Percentiles rank a stretch among this genome's conserved stretches.
phyloP scores from a whole-genome alignment of 306 rosid genomes.

The Styphnolobium japonicum region DNA sequence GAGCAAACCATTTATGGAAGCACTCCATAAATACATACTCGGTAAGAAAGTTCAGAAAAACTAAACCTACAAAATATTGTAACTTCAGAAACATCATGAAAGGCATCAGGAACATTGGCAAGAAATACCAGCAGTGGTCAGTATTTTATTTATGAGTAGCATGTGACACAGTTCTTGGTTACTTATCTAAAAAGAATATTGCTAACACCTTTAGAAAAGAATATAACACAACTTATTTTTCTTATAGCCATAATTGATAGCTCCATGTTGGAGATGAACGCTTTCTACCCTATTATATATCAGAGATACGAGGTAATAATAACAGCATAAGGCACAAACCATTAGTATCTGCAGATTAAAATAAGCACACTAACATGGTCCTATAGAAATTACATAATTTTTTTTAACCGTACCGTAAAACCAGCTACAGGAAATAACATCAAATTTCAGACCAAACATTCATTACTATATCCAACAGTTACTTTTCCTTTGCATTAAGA shows the following conservation, averaged over 20 bases:
- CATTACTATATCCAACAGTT: background rate
- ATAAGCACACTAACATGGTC: background rate
- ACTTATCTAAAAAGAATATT: background rate
- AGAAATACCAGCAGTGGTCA: background rate
- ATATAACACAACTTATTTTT: background rate
- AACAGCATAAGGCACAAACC: background rate
- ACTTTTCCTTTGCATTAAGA: background rate
- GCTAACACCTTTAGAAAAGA: background rate
- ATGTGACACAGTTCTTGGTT: background rate
- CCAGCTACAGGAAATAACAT: background rate
- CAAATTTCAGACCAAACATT: background rate
- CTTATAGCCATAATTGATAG: background rate
- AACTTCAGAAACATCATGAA: background rate
- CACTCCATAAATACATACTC: conserved; percentile 15
- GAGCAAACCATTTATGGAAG: background rate
- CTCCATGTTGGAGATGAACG: background rate
- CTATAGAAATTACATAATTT: background rate
- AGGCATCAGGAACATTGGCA: conserved; percentile 9
- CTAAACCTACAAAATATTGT: conserved; percentile 4
- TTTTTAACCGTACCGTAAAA: background rate
- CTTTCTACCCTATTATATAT: background rate
- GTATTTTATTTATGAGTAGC: background rate
- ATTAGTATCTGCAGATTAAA: background rate
- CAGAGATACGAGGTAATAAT: background rate
- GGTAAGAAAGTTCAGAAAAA: background rate